Conservation (phyloP, 73 alveolate genomes). For the Stentor roeselii region DNA sequence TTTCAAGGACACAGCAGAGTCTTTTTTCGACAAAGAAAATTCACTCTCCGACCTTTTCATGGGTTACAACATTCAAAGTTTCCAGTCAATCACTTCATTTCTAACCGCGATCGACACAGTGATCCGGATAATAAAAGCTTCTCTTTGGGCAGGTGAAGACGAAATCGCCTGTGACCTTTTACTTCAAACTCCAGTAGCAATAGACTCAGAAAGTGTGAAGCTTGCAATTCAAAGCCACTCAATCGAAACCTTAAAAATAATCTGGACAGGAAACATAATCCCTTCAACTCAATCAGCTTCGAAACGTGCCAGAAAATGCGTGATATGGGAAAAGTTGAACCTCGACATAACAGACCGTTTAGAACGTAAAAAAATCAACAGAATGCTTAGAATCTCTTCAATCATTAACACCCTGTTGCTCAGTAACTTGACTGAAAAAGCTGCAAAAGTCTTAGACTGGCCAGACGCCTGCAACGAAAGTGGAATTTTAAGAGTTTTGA, state of each 20-base stretch:
- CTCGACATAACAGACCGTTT: background rate
- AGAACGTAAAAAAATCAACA: background rate
- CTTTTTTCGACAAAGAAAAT: background rate
- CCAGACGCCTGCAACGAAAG: conserved; percentile 7
- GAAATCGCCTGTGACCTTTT: conserved; percentile 1
- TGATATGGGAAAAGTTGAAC: conserved; percentile 20
- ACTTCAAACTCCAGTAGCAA: background rate
- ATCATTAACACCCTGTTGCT: conserved; percentile 4
- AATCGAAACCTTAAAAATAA: background rate
- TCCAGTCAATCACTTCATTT: background rate
- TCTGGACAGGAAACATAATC: conserved; percentile 21
- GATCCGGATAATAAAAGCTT: background rate
- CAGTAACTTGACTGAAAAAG: background rate
- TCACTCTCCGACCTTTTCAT: background rate
- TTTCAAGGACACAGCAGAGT: background rate
- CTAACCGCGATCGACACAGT: background rate
- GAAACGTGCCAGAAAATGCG: background rate
- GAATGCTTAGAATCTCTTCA: background rate
- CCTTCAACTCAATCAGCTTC: background rate
- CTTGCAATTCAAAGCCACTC: background rate
- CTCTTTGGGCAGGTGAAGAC: background rate
- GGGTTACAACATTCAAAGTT: background rate
- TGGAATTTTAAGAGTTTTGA: background rate
- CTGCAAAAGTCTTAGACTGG: conserved; percentile 12
- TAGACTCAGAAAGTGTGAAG: background rate